Percentiles rank a stretch among this genome's conserved stretches.
Conservation (phyloP, 2,329 filamentous ascomycete species). For the Exophiala lecanii-corni region DNA sequence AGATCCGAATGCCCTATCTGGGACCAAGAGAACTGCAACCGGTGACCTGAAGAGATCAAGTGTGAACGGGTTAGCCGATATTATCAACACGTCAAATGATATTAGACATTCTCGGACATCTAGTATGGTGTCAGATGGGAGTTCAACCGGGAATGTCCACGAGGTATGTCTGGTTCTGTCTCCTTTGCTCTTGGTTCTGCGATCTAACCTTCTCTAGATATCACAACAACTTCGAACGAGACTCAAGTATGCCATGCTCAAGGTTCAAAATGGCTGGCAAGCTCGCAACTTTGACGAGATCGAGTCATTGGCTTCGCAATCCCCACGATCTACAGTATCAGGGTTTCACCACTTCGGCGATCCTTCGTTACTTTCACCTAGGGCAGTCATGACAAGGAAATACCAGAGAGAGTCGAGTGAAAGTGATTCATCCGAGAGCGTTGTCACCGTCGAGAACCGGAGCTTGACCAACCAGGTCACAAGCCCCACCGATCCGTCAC, state of each 20-base stretch:
- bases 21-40: constrained; percentile 22
- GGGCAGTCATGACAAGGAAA: constrained; percentile 33
- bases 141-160: constrained; percentile 17
- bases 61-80: constrained; percentile 17
- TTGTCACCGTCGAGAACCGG: constrained; percentile 15
- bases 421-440: constrained; percentile 27
- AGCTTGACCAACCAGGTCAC: constrained; percentile 7
- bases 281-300: constrained; percentile 71
- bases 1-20: constrained; percentile 8
- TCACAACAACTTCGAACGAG: constrained; percentile 76
- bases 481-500: constrained; percentile 12
- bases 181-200: not conserved
- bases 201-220: constrained; percentile 47
- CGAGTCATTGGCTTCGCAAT: constrained; percentile 68
- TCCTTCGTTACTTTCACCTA: constrained; percentile 47
- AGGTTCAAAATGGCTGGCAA: constrained; percentile 87
- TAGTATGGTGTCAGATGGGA: constrained; percentile 15
- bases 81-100: constrained; percentile 5
- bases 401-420: constrained; percentile 24
- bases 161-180: constrained; percentile 12
- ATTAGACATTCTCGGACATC: constrained; percentile 15
- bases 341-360: constrained; percentile 50
- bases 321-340: constrained; percentile 55
- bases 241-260: constrained; percentile 88
- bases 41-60: constrained; percentile 22